Percentiles rank a stretch among this genome's conserved stretches.
Conservation (phyloP, 306 rosid species). For the Fragaria nilgerrensis region DNA sequence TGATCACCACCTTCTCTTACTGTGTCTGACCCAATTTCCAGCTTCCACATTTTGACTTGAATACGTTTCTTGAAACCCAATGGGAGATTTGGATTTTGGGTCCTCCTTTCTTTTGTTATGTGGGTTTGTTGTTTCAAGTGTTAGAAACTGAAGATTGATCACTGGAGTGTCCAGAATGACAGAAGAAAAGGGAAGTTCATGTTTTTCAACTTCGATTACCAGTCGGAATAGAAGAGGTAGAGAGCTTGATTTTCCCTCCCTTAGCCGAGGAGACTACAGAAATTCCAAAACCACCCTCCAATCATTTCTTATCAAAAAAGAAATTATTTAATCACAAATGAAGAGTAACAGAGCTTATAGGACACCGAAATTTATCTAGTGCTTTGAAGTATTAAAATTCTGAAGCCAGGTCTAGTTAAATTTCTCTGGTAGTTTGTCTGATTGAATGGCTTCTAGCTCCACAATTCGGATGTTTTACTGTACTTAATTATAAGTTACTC, state of each 20-base stretch:
- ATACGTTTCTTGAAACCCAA: neutral
- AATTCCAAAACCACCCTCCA: neutral
- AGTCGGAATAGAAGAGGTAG: neutral
- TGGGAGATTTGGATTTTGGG: neutral
- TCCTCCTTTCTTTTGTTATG: neutral
- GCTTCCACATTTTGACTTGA: conserved; percentile 35
- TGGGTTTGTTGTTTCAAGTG: neutral
- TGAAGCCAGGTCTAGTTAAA: no score
- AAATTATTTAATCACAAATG: no score
- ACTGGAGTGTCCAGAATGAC: neutral
- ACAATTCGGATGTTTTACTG: no score
- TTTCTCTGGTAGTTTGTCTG: no score
- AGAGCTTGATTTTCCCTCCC: neutral
- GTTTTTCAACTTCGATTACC: neutral
- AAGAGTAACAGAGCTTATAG: no score
- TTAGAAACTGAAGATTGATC: neutral
- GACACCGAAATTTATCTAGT: no score
- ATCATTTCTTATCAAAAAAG: neutral
- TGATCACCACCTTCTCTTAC: conserved; percentile 14
- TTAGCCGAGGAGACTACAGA: neutral
- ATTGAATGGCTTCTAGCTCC: no score
- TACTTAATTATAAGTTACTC: no score
- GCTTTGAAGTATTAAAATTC: no score
- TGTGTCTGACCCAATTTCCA: conserved; percentile 33
- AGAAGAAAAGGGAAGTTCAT: neutral